These are phyloP conservation scores for Boechera stricta DNA, from an alignment of 345 rosid genomes.

Conservation along the genomic window DNA sequence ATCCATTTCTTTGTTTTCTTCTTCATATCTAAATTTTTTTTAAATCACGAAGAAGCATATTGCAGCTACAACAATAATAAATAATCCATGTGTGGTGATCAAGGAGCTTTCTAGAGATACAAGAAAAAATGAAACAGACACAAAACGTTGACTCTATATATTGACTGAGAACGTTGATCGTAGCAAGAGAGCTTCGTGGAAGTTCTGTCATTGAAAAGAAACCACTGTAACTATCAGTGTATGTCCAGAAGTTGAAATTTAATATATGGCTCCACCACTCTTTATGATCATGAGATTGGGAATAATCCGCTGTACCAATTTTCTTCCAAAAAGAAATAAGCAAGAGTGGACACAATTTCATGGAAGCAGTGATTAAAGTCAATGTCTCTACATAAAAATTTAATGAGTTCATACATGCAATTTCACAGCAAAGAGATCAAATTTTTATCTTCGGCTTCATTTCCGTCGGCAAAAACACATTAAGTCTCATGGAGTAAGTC, in stretches of 20 bases:
- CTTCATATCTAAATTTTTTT: neutral
- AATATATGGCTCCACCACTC: neutral
- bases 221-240: neutral
- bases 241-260: neutral
- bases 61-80: neutral
- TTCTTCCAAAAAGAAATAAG: neutral
- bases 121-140: neutral
- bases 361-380: neutral
- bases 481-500: neutral
- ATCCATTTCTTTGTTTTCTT: neutral
- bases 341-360: neutral
- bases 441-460: conserved; percentile 11
- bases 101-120: neutral
- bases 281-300: neutral
- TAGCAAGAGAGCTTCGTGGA: conserved; percentile 8
- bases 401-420: neutral
- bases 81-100: conserved; percentile 8
- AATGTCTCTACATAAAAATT: neutral
- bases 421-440: neutral
- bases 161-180: neutral
- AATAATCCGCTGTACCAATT: neutral
- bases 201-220: neutral
- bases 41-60: neutral
- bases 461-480: neutral
- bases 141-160: neutral